Evolutionary conservation across 441 rosid genomes (phyloP).

Genomic region (Gossypium lobatum): DNA sequence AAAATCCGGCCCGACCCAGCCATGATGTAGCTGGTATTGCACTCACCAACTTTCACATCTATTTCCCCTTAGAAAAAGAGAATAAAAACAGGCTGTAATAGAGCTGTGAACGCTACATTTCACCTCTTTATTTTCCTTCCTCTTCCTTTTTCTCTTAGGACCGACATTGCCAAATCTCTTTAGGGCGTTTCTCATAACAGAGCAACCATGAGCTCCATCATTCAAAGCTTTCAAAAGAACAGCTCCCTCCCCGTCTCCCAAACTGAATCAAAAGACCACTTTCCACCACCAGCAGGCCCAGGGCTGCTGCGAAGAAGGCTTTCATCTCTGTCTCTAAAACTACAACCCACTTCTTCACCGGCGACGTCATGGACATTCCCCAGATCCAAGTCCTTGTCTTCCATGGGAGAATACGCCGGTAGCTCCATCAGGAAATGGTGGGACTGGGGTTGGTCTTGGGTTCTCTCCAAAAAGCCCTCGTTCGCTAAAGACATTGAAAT

Average conservation of each 20-base stretch:
- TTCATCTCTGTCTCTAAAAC: conserved; percentile 62
- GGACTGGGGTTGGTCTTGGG: conserved; percentile 81
- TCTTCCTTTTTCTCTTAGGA: not conserved
- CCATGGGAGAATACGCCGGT: conserved; percentile 49
- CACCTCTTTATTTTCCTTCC: conserved; percentile 9
- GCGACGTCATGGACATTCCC: conserved; percentile 43
- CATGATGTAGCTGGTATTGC: not conserved
- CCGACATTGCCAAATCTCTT: not conserved
- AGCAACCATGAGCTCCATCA: conserved; percentile 52
- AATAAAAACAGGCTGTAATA: conserved; percentile 53
- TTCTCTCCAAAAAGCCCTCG: conserved; percentile 54
- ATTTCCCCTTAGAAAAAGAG: not conserved
- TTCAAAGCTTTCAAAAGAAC: conserved; percentile 47
- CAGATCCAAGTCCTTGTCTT: conserved; percentile 58
- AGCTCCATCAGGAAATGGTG: conserved; percentile 72
- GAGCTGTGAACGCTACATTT: conserved; percentile 38
- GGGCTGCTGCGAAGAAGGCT: conserved; percentile 45
- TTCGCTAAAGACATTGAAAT: conserved; percentile 82
- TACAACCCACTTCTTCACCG: conserved; percentile 27
- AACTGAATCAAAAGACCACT: conserved; percentile 11
- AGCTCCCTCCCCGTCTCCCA: conserved; percentile 36
- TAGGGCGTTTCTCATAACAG: not conserved
- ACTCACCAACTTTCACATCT: conserved; percentile 12
- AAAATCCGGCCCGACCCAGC: not conserved
- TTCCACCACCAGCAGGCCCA: conserved; percentile 5